Percentiles rank a stretch among this genome's conserved stretches.
These are phyloP conservation scores for Suhomyces tanzawaensis DNA, from an alignment of 805 yeast genomes.

Conservation along the genomic window DNA sequence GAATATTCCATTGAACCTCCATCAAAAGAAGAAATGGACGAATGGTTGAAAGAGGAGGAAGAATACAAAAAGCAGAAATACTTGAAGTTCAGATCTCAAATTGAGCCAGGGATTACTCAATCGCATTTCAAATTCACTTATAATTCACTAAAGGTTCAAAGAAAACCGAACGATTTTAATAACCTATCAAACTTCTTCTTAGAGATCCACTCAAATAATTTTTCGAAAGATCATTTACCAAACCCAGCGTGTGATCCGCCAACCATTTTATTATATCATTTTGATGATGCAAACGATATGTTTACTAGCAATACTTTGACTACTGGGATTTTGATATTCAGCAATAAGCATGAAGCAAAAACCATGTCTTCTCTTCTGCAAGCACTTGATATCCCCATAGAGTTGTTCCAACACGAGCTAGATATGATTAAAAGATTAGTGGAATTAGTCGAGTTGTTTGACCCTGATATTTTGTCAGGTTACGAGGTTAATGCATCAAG, in stretches of 20 bases:
- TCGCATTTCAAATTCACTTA: slow-evolving; percentile 40
- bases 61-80: slow-evolving; percentile 12
- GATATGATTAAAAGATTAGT: slow-evolving; percentile 57
- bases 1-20: slow-evolving; percentile 53
- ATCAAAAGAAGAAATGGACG: slow-evolving; percentile 29
- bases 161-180: slow-evolving; percentile 41
- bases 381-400: slow-evolving; percentile 9
- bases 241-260: slow-evolving; percentile 66
- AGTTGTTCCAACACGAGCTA: slow-evolving; percentile 49
- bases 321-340: slow-evolving; percentile 5
- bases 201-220: slow-evolving; percentile 65
- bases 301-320: slow-evolving; percentile 3
- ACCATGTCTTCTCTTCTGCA: slow-evolving; percentile 3
- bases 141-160: slow-evolving; percentile 26
- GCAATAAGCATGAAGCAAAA: slow-evolving; percentile 1
- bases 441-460: slow-evolving; percentile 55
- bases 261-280: slow-evolving; percentile 59
- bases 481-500: slow-evolving; percentile 77
- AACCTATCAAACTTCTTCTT: slow-evolving; percentile 57
- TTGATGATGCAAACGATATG: slow-evolving; percentile 39
- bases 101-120: slow-evolving; percentile 46
- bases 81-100: slow-evolving; percentile 44
- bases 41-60: slow-evolving; percentile 28
- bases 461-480: slow-evolving; percentile 88
- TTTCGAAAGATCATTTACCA: slow-evolving; percentile 47